Evolutionary conservation across 441 rosid genomes (phyloP), one percentile per base, ranked within the genome.

Genomic region (Jatropha multifida): DNA sequence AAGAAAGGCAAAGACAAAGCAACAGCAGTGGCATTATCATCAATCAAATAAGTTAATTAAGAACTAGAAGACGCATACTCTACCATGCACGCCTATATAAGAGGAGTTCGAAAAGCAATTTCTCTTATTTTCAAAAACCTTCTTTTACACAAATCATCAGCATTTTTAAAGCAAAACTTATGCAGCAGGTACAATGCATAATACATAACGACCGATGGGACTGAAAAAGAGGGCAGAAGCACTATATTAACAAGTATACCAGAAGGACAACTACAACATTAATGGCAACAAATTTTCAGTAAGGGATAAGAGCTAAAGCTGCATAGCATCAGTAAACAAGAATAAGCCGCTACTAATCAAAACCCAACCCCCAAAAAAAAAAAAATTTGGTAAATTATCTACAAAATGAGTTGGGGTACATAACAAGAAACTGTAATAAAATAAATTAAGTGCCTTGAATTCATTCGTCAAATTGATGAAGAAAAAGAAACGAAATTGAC

Each of bases 11-110:
- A 56, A 26, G 23, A 17, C 14, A 72, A 32, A 80, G 65, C 69
- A 75, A 69, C 41, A 11, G 27, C 11, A 37, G 59, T 42, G n/a
- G 69, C 79, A 76, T 64, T 63, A 46, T 1, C 32, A 49, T 20
- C 5, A 42, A 63, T 37, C 61, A 73, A 49, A 32, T 18, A 18
- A 73, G 1, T 32, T 32, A 14, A 23, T 2, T 17, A 67, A 27
- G 20, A 26, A 58, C 23, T 18, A 27, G 5, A 26, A 1, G 46
- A 27, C 7, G 15, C 48, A 69, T 38, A 11, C 51, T n/a, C 51
- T 18, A 38, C 10, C 12, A 9, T 20, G 17, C 2, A 48, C n/a
- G 48, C 12, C 58, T 5, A 1, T 27, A 62, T 27, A 48, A 26
- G 42, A 62, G 58, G n/a, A 67, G 9, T 62, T 3, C 4, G 52